These are phyloP conservation scores for Thalassiosira exigua DNA, from an alignment of 352 stramenopile genomes.

Conservation along the genomic window DNA sequence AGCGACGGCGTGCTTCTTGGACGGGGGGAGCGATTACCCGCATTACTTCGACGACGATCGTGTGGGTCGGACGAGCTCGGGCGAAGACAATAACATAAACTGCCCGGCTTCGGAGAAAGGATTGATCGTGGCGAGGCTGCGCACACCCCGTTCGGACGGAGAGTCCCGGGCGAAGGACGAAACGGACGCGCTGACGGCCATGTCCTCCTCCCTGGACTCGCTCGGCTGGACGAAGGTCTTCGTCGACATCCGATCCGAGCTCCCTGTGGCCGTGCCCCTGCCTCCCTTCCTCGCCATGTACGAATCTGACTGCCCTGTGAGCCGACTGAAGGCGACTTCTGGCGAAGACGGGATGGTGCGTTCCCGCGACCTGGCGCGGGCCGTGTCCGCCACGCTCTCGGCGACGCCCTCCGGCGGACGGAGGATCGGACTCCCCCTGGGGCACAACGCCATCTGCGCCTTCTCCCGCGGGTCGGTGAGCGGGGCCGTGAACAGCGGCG, in stretches of 20 bases:
- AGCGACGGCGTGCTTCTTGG: constrained; percentile 76
- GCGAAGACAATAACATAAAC: constrained; percentile 1
- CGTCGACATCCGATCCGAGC: constrained; percentile 71
- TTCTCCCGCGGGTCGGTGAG: constrained; percentile 60
- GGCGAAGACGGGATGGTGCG: constrained; percentile 38
- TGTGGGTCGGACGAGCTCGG: background rate
- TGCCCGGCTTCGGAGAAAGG: constrained; percentile 42
- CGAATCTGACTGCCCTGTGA: constrained; percentile 21
- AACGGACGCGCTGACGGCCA: constrained; percentile 61
- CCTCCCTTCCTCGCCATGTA: constrained; percentile 21
- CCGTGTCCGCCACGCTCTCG: constrained; percentile 35
- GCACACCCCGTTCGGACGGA: constrained; percentile 12
- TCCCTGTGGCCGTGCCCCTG: constrained; percentile 57
- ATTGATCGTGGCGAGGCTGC: constrained; percentile 41
- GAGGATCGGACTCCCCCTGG: constrained; percentile 64
- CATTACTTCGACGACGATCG: constrained; percentile 55
- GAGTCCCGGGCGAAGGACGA: background rate
- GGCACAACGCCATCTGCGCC: constrained; percentile 82
- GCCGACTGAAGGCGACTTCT: constrained; percentile 35
- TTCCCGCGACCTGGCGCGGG: constrained; percentile 66
- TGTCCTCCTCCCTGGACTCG: constrained; percentile 71
- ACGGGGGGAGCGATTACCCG: constrained; percentile 53
- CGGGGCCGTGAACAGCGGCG: constrained; percentile 66
- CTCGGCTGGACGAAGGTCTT: constrained; percentile 85
- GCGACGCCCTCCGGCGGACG: too few species aligned